phyloP scores from a whole-genome alignment of 2,329 filamentous ascomycete genomes.

The Pseudocercospora vitis region DNA sequence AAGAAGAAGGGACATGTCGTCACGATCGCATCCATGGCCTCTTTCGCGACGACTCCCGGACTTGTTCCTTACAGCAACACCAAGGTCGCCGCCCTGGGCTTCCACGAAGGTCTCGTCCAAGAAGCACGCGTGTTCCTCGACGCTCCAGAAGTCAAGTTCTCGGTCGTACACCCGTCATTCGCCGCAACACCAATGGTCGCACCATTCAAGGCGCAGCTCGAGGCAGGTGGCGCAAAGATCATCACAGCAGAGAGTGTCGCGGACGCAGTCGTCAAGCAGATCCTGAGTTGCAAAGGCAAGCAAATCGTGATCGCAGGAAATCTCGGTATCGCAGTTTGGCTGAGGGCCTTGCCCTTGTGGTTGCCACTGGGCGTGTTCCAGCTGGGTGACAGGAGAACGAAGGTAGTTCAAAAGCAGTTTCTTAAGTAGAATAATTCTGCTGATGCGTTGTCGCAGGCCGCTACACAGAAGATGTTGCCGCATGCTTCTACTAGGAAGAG shows the following conservation, averaged over 20 bases:
- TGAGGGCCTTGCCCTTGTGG: slow-evolving; percentile 21
- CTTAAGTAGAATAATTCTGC: neutral
- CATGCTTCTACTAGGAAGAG: slow-evolving; percentile 1
- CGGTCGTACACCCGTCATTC: slow-evolving; percentile 46
- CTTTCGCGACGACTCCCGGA: slow-evolving; percentile 44
- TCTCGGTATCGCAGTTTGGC: slow-evolving; percentile 15
- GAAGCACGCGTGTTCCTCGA: slow-evolving; percentile 47
- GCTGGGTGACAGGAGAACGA: slow-evolving; percentile 16
- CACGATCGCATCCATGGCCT: slow-evolving; percentile 56
- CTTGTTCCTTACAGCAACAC: slow-evolving; percentile 56
- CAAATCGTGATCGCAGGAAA: slow-evolving; percentile 43
- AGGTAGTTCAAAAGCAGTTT: slow-evolving; percentile 11
- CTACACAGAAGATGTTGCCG: slow-evolving; percentile 13
- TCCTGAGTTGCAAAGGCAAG: slow-evolving; percentile 43
- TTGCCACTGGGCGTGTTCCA: slow-evolving; percentile 19
- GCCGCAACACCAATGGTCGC: slow-evolving; percentile 44
- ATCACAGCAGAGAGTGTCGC: slow-evolving; percentile 44
- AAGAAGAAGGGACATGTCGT: slow-evolving; percentile 58
- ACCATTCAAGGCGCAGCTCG: slow-evolving; percentile 37
- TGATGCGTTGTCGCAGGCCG: slow-evolving; percentile 6
- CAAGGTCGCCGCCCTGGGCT: slow-evolving; percentile 54
- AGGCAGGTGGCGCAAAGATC: slow-evolving; percentile 35
- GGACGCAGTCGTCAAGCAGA: slow-evolving; percentile 47
- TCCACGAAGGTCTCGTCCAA: slow-evolving; percentile 52
- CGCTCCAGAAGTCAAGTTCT: slow-evolving; percentile 46